A percentile compares a stretch with the other conserved stretches of the same genome.
Evolutionary conservation across 192 early-diverging fungal genomes (phyloP).

Genomic region (Coemansia sp.): DNA sequence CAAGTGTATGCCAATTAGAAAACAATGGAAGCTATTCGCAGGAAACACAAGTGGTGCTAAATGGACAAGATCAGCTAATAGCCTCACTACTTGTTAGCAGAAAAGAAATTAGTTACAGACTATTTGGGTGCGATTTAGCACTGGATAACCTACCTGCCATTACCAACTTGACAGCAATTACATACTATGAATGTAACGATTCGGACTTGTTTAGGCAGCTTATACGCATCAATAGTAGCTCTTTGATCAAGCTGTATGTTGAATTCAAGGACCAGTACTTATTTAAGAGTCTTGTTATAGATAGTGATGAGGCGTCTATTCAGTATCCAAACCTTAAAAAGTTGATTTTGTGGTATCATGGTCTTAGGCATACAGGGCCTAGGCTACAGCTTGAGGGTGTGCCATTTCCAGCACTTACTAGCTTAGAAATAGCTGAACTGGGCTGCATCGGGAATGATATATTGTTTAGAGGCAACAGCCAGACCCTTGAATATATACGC

Average conservation of each 20-base stretch:
- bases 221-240: neutral
- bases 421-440: neutral
- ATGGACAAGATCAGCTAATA: neutral
- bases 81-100: neutral
- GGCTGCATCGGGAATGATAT: conserved; percentile 1
- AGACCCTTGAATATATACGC: neutral
- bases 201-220: conserved; percentile 1
- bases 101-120: neutral
- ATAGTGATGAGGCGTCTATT: neutral
- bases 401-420: conserved; percentile 1
- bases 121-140: neutral
- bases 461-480: neutral
- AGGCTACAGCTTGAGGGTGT: neutral
- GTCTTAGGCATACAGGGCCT: neutral
- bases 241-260: neutral
- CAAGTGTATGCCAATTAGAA: neutral
- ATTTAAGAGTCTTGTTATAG: neutral
- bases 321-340: conserved; percentile 4
- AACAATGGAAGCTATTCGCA: too few species aligned
- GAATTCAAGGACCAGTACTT: neutral
- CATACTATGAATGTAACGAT: neutral
- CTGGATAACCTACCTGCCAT: neutral
- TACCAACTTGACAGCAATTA: neutral
- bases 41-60: neutral
- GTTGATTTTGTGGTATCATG: neutral